Evolutionary conservation across 2,329 filamentous ascomycete species (phyloP).

Genomic region (Phoma sp.): DNA sequence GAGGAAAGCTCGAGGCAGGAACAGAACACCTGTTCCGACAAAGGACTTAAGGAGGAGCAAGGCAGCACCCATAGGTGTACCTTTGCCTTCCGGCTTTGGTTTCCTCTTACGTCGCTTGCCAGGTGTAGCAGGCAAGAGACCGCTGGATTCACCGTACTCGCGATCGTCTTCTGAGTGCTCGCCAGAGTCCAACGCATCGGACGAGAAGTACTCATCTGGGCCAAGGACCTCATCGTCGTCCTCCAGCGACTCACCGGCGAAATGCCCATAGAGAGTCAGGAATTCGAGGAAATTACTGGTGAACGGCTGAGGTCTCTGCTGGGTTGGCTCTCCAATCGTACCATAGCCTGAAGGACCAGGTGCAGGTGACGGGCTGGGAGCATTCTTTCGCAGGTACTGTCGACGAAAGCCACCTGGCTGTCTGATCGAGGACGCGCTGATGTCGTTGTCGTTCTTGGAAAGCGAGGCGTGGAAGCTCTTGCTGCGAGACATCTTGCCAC

Average conservation of each 20-base stretch:
- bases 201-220: slow-evolving; percentile 90
- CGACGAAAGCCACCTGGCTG: slow-evolving; percentile 92
- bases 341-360: slow-evolving; percentile 53
- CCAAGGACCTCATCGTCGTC: slow-evolving; percentile 91
- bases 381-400: slow-evolving; percentile 82
- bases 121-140: slow-evolving; percentile 67
- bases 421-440: slow-evolving; percentile 89
- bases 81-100: slow-evolving; percentile 79
- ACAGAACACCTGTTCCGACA: slow-evolving; percentile 93
- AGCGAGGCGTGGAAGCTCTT: slow-evolving; percentile 84
- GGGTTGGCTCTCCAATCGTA: slow-evolving; percentile 35
- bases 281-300: slow-evolving; percentile 97
- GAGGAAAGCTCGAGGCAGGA: slow-evolving; percentile 88
- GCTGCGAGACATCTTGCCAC: slow-evolving; percentile 73
- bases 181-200: slow-evolving; percentile 68
- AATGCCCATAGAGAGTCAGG: slow-evolving; percentile 92
- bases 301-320: slow-evolving; percentile 53
- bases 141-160: slow-evolving; percentile 86
- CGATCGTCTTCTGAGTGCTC: slow-evolving; percentile 62
- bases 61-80: slow-evolving; percentile 78
- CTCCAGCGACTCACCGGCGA: slow-evolving; percentile 94
- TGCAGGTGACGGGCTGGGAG: slow-evolving; percentile 64
- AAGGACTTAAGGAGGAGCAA: slow-evolving; percentile 94
- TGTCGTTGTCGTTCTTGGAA: slow-evolving; percentile 76
- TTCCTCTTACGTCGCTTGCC: slow-evolving; percentile 74